These are phyloP conservation scores for Plectosphaerella plurivora DNA, from an alignment of 2,329 filamentous ascomycete species.

Conservation along the genomic window DNA sequence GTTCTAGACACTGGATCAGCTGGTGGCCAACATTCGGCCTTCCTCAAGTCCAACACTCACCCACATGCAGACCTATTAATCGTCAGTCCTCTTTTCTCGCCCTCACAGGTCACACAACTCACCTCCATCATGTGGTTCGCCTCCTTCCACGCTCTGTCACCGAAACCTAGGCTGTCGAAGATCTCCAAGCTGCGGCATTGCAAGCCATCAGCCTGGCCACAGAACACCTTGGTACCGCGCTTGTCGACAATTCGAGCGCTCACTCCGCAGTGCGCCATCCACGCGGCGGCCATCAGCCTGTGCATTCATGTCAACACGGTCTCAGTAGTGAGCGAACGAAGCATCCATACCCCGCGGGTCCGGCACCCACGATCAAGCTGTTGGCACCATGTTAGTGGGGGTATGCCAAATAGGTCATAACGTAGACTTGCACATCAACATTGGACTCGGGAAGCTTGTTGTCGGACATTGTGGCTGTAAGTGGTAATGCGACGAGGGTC, in stretches of 20 bases:
- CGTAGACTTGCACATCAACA: neutral
- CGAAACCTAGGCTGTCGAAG: constrained; percentile 68
- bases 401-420: no score
- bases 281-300: constrained; percentile 37
- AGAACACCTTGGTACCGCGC: constrained; percentile 31
- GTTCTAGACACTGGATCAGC: constrained; percentile 47
- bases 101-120: constrained; percentile 9
- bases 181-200: constrained; percentile 67
- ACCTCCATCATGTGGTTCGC: constrained; percentile 67
- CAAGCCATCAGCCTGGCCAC: constrained; percentile 40
- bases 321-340: neutral
- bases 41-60: no score
- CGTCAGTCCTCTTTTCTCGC: neutral
- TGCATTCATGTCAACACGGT: neutral
- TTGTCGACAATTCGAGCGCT: constrained; percentile 41
- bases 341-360: neutral
- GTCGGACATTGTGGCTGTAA: neutral
- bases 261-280: constrained; percentile 35
- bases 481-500: no score
- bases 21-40: neutral
- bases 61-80: neutral
- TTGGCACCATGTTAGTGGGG: neutral
- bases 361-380: neutral
- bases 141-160: constrained; percentile 59
- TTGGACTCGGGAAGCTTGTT: neutral